phyloP scores from a whole-genome alignment of 805 yeast genomes.

The Metschnikowia baotianmanensis region DNA sequence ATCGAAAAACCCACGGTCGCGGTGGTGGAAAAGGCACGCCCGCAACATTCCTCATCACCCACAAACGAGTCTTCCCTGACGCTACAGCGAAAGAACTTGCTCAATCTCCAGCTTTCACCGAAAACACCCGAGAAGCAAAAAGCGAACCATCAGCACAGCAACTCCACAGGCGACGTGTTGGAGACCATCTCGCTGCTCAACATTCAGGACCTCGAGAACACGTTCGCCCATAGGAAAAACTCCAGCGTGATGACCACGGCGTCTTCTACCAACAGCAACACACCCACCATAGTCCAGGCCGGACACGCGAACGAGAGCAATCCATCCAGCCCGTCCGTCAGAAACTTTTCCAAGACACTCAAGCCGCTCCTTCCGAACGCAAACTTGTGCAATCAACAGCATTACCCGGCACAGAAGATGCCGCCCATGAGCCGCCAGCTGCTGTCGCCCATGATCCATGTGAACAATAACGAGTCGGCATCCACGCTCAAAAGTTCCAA shows the following conservation, averaged over 20 bases:
- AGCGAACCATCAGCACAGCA: constrained; percentile 10
- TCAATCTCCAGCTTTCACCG: constrained; percentile 8
- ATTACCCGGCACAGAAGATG: constrained; percentile 11
- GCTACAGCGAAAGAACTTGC: constrained; percentile 5
- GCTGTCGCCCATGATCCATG: constrained; percentile 18
- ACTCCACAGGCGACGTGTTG: constrained; percentile 15
- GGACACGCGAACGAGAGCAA: constrained; percentile 15
- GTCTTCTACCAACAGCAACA: constrained; percentile 16
- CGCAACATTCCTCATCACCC: background rate
- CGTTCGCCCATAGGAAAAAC: constrained; percentile 15
- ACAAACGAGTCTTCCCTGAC: constrained; percentile 2
- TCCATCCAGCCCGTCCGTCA: constrained; percentile 20
- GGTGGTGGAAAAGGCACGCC: background rate
- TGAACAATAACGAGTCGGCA: constrained; percentile 21
- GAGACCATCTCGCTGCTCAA: constrained; percentile 17
- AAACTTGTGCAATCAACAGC: constrained; percentile 18
- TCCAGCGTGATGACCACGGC: constrained; percentile 20
- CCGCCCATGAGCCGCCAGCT: constrained; percentile 15
- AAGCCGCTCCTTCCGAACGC: constrained; percentile 21
- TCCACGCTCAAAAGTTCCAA: constrained; percentile 31
- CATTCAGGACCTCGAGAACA: constrained; percentile 17
- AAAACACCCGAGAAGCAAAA: constrained; percentile 2
- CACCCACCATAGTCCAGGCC: constrained; percentile 8
- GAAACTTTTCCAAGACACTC: constrained; percentile 14
- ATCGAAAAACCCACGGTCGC: background rate